A percentile compares a stretch with the other conserved stretches of the same genome.
Conservation (phyloP, 169 alveolate species). For the Perkinsus chesapeaki region DNA sequence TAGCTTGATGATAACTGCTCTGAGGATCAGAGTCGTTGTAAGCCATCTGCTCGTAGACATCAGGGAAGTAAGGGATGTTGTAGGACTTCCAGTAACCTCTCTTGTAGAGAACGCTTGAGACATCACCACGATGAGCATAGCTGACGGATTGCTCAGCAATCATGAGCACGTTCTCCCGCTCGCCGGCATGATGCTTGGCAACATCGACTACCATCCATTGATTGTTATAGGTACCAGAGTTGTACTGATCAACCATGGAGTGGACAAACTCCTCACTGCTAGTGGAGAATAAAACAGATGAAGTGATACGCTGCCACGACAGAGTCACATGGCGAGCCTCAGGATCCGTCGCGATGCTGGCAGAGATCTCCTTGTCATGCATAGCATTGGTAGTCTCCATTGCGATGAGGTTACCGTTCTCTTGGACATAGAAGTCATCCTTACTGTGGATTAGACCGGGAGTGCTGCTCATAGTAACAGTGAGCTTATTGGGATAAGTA, state of each 20-base stretch:
- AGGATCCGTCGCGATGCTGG: not conserved
- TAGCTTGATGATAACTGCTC: not conserved
- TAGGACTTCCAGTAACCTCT: not conserved
- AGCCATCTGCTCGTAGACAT: not conserved
- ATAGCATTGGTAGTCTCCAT: not conserved
- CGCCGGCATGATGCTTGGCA: not conserved
- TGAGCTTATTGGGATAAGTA: not conserved
- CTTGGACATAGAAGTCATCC: not conserved
- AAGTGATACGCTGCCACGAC: not conserved
- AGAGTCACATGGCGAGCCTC: not conserved
- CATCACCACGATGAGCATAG: not conserved
- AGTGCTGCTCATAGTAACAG: not conserved
- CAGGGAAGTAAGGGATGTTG: not conserved
- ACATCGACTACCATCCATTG: not conserved
- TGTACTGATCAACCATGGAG: not conserved
- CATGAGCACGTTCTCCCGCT: not conserved
- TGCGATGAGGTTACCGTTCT: not conserved
- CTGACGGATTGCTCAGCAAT: not conserved
- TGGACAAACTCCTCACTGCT: not conserved
- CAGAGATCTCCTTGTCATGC: not conserved
- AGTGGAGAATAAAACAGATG: not conserved
- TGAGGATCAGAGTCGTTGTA: not conserved
- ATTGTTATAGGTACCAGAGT: not conserved
- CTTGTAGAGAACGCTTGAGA: not conserved
- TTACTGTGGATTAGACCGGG: not conserved